phyloP scores from a whole-genome alignment of 495 filamentous ascomycete species.

The Neurospora sp. region DNA sequence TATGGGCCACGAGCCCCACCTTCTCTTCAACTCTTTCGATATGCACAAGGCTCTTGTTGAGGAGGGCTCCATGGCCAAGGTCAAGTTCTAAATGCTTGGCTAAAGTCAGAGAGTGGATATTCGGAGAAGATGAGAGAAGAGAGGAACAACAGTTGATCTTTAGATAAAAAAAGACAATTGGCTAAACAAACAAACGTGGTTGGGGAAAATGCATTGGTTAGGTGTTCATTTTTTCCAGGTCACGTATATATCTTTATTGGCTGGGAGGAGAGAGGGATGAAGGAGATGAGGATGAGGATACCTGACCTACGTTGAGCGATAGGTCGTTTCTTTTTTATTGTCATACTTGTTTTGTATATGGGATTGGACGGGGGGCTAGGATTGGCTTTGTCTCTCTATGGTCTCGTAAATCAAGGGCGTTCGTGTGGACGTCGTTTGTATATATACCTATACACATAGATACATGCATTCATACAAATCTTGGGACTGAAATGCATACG shows the following conservation, averaged over 20 bases:
- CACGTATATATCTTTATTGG: neutral
- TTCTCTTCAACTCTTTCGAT: conserved; percentile 76
- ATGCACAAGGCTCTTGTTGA: conserved; percentile 77
- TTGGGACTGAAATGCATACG: no score
- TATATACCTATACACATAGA: neutral
- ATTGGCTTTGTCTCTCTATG: neutral
- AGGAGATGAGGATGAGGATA: neutral
- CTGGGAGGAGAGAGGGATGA: neutral
- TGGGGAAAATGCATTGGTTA: neutral
- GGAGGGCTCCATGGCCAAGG: conserved; percentile 78
- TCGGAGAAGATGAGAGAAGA: neutral
- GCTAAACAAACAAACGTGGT: neutral
- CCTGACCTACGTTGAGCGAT: neutral
- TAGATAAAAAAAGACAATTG: neutral
- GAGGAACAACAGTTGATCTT: neutral
- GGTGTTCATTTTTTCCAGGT: neutral
- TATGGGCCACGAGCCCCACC: conserved; percentile 82
- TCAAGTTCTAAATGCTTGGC: conserved; percentile 26
- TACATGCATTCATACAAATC: neutral
- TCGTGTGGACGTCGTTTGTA: neutral
- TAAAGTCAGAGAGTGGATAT: neutral
- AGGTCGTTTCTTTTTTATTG: neutral
- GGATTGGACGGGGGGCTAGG: neutral
- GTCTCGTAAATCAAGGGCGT: neutral
- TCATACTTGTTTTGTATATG: conserved; percentile 1